A percentile compares a stretch with the other conserved stretches of the same genome.
These are phyloP conservation scores for Rhizopus sp. DNA, from an alignment of 371 early-diverging fungal species.

Conservation along the genomic window DNA sequence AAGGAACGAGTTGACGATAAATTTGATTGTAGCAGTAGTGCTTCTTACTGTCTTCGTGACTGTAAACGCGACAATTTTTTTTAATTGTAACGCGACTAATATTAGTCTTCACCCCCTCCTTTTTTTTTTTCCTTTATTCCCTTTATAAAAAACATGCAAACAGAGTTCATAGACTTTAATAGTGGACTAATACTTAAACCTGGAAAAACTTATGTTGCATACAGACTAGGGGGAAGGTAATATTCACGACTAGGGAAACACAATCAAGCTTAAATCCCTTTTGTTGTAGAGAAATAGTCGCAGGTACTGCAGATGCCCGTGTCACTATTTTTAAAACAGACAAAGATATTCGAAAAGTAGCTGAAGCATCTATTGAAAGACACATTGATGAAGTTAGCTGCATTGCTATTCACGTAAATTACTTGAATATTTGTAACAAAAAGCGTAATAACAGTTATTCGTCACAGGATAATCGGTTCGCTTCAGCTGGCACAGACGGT, in stretches of 20 bases:
- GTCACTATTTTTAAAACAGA: conserved; percentile 23
- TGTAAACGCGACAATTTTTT: conserved; percentile 10
- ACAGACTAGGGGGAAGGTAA: conserved; percentile 28
- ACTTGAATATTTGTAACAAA: neutral
- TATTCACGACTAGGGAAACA: neutral
- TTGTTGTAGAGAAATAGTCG: conserved; percentile 19
- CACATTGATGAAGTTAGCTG: conserved; percentile 23
- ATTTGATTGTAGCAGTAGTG: too few relatives aligned
- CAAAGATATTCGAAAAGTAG: conserved; percentile 13
- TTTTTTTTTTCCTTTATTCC: neutral
- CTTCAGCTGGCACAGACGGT: conserved; percentile 42
- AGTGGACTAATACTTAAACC: neutral
- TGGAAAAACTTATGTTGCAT: conserved; percentile 12
- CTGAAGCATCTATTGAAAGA: conserved; percentile 10
- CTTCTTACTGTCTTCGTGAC: neutral
- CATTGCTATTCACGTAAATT: conserved; percentile 19
- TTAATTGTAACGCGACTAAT: neutral
- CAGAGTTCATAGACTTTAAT: conserved; percentile 3
- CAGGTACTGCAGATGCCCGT: conserved; percentile 21
- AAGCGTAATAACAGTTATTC: neutral
- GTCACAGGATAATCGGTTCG: conserved; percentile 26
- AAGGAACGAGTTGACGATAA: too few relatives aligned
- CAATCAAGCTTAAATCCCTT: neutral
- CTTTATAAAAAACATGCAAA: neutral
- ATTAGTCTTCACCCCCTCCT: neutral